Conservation (phyloP, 768 basidiomycete species). For the Pleurotus djamor region DNA sequence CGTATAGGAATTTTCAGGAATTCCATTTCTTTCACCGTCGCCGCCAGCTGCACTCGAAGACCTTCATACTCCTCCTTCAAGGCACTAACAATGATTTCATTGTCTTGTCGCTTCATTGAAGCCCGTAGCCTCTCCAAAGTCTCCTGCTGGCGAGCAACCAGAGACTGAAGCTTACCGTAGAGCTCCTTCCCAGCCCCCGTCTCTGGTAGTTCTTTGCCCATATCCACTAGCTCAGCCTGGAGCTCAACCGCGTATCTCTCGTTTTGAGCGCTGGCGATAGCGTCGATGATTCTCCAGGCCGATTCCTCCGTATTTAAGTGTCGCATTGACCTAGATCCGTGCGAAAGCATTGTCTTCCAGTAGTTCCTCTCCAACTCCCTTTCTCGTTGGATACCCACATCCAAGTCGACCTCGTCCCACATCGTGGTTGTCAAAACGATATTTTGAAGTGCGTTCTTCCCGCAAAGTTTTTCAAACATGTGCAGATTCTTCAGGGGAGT, state of each 20-base stretch:
- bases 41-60: constrained; percentile 5
- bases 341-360: constrained; percentile 6
- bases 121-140: constrained; percentile 8
- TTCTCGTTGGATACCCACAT: constrained; percentile 5
- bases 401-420: constrained; percentile 8
- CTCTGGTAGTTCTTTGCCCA: constrained; percentile 12
- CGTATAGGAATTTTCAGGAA: constrained; percentile 4
- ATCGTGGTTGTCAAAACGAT: constrained; percentile 11
- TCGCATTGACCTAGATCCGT: constrained; percentile 1
- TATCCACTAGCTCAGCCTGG: constrained; percentile 14
- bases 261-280: not conserved
- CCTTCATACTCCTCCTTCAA: constrained; percentile 11
- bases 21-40: constrained; percentile 7
- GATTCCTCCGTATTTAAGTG: constrained; percentile 7
- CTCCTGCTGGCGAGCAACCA: constrained; percentile 11
- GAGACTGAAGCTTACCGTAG: constrained; percentile 10
- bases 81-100: constrained; percentile 1
- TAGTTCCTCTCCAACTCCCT: not conserved
- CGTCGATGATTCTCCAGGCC: constrained; percentile 9
- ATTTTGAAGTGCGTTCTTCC: constrained; percentile 6
- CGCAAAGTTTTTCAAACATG: constrained; percentile 14
- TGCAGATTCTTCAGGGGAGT: constrained; percentile 9
- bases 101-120: constrained; percentile 3
- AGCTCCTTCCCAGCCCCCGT: constrained; percentile 13
- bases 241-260: constrained; percentile 10